Evolutionary conservation across 2,329 filamentous ascomycete species (phyloP).

Genomic region (Penicillium sp.): DNA sequence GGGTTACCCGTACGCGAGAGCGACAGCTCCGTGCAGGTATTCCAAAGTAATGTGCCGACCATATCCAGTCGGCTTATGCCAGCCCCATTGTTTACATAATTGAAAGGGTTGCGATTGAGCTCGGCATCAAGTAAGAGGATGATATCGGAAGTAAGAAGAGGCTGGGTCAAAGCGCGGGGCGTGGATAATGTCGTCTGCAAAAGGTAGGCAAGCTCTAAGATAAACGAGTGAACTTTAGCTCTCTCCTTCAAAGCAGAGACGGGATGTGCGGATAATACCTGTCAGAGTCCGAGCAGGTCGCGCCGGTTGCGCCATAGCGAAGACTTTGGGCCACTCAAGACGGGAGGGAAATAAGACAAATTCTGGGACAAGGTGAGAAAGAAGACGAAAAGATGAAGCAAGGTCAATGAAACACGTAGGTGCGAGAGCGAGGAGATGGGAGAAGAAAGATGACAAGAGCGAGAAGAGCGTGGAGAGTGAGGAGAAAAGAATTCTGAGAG

Average conservation of each 20-base stretch:
- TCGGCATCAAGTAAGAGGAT: neutral
- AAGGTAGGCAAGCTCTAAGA: neutral
- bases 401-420: neutral
- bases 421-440: neutral
- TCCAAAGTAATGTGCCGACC: slow-evolving; percentile 40
- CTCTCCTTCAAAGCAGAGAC: neutral
- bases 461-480: neutral
- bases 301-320: neutral
- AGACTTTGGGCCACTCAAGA: neutral
- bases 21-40: slow-evolving; percentile 31
- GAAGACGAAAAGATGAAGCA: neutral
- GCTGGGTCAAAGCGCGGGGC: neutral
- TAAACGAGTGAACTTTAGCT: neutral
- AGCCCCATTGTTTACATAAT: too few relatives aligned
- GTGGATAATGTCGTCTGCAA: neutral
- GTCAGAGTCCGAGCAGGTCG: neutral
- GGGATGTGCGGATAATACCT: neutral
- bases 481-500: too few relatives aligned
- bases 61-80: slow-evolving; percentile 24
- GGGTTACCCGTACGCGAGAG: slow-evolving; percentile 6
- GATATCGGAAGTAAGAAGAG: neutral
- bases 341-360: neutral
- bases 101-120: neutral
- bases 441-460: neutral
- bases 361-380: neutral